Evolutionary conservation across 2,329 filamentous ascomycete species (phyloP).

Genomic region (Fusarium papillatum): DNA sequence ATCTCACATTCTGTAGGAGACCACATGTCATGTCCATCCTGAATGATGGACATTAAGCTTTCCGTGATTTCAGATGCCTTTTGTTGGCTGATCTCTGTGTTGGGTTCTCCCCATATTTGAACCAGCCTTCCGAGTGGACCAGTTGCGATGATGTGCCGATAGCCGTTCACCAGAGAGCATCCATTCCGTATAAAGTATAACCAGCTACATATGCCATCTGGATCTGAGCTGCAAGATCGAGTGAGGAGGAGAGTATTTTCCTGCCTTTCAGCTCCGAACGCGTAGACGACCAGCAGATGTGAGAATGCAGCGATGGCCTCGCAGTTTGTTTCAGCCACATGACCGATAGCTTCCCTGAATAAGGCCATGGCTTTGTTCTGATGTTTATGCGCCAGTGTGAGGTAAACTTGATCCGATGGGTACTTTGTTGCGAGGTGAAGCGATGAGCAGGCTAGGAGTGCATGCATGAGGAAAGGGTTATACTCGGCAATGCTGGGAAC

Average conservation of each 20-base stretch:
- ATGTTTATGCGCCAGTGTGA: neutral
- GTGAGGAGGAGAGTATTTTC: neutral
- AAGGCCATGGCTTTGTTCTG: constrained; percentile 16
- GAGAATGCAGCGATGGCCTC: constrained; percentile 16
- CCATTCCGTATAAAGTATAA: constrained; percentile 21
- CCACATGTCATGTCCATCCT: neutral
- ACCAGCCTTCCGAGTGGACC: constrained; percentile 7
- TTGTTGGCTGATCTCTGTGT: neutral
- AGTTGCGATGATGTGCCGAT: constrained; percentile 7
- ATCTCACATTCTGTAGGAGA: neutral
- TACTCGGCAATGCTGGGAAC: constrained; percentile 6
- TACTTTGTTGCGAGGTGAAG: constrained; percentile 14
- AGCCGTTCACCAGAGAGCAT: constrained; percentile 12
- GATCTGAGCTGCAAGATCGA: neutral
- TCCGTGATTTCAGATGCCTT: neutral
- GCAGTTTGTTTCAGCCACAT: constrained; percentile 4
- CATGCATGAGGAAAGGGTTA: constrained; percentile 14
- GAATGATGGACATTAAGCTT: neutral
- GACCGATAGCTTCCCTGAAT: constrained; percentile 5
- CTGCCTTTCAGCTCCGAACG: constrained; percentile 3
- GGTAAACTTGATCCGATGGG: neutral
- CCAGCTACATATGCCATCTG: neutral
- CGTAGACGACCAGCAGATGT: constrained; percentile 16
- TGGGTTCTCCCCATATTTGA: constrained; percentile 8
- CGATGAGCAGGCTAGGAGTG: constrained; percentile 16